Evolutionary conservation across 2,329 filamentous ascomycete species (phyloP).

Genomic region (Aspergillus terreus): DNA sequence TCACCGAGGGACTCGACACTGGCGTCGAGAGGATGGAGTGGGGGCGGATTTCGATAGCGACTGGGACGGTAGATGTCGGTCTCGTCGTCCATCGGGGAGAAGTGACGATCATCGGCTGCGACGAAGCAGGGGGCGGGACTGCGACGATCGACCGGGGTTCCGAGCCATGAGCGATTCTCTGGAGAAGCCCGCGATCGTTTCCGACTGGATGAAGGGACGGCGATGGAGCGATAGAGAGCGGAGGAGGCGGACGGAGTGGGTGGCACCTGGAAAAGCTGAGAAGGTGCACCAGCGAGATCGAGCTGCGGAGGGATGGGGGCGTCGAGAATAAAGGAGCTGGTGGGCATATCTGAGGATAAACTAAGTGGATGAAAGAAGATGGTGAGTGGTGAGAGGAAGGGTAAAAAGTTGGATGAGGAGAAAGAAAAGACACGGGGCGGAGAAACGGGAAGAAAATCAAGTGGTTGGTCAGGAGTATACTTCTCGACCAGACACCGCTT

Average conservation of each 20-base stretch:
- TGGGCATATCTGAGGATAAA: slow-evolving; percentile 21
- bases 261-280: slow-evolving; percentile 34
- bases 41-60: slow-evolving; percentile 34
- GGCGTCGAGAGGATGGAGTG: slow-evolving; percentile 23
- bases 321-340: slow-evolving; percentile 31
- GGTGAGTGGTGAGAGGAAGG: not conserved
- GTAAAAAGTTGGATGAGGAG: not conserved
- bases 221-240: slow-evolving; percentile 35
- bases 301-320: slow-evolving; percentile 35
- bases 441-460: not conserved
- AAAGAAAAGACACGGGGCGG: slow-evolving; percentile 1
- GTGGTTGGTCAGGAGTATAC: slow-evolving; percentile 1
- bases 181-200: slow-evolving; percentile 30
- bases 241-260: slow-evolving; percentile 34
- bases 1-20: slow-evolving; percentile 23
- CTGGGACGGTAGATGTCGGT: slow-evolving; percentile 39
- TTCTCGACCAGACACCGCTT: too few species aligned
- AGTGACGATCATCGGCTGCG: slow-evolving; percentile 17
- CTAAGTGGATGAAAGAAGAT: not conserved
- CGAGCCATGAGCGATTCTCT: slow-evolving; percentile 21
- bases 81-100: slow-evolving; percentile 2
- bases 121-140: slow-evolving; percentile 38
- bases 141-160: slow-evolving; percentile 21
- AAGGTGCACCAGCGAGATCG: slow-evolving; percentile 35
- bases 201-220: slow-evolving; percentile 20